phyloP scores from a whole-genome alignment of 2,329 filamentous ascomycete genomes.

The Diaporthe sp. region DNA sequence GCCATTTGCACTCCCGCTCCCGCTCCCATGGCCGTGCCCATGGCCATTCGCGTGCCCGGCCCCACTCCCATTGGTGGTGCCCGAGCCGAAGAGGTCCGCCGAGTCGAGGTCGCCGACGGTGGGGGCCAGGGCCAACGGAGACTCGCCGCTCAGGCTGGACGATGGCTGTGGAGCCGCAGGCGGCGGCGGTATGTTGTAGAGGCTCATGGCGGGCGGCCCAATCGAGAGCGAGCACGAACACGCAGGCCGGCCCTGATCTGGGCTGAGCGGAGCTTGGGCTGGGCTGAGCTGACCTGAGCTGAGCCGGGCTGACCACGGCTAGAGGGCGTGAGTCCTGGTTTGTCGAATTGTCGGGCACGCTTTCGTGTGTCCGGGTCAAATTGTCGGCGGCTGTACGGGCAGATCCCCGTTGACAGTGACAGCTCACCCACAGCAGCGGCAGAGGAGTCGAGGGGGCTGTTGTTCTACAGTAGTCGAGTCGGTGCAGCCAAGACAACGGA shows the following conservation, averaged over 20 bases:
- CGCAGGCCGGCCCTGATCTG: neutral
- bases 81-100: conserved; percentile 45
- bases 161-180: conserved; percentile 24
- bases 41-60: neutral
- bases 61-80: conserved; percentile 38
- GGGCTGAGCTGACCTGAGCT: conserved; percentile 9
- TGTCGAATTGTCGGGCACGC: conserved; percentile 13
- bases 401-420: conserved; percentile 31
- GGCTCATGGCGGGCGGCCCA: conserved; percentile 28
- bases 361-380: conserved; percentile 8
- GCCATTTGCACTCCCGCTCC: neutral
- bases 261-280: neutral
- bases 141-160: conserved; percentile 35
- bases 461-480: neutral
- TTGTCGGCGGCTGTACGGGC: conserved; percentile 17
- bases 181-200: conserved; percentile 32
- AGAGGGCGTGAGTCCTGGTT: conserved; percentile 3
- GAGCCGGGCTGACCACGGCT: neutral
- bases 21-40: neutral
- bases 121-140: conserved; percentile 39
- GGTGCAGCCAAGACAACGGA: conserved; percentile 25
- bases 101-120: conserved; percentile 37
- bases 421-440: conserved; percentile 27
- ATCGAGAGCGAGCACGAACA: neutral
- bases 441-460: neutral